Percentiles rank a stretch among this genome's conserved stretches.
These are phyloP conservation scores for Rhododendron mucronatum DNA, from an alignment of 148 eudicot genomes.

Conservation along the genomic window DNA sequence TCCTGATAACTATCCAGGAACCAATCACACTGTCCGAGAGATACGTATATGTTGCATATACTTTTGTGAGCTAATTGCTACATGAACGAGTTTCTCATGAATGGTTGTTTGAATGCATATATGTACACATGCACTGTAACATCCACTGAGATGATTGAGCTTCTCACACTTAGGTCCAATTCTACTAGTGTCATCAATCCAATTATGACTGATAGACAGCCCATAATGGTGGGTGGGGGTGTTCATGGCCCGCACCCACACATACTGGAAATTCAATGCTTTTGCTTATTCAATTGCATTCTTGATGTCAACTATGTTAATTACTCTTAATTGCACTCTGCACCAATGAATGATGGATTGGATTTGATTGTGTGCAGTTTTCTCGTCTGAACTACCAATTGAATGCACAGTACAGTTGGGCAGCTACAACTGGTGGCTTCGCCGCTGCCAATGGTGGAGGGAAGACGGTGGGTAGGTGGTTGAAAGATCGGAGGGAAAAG, in stretches of 20 bases:
- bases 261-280: background rate
- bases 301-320: background rate
- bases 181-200: background rate
- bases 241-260: background rate
- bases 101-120: background rate
- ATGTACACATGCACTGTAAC: background rate
- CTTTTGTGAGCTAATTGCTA: background rate
- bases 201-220: slow-evolving; percentile 10
- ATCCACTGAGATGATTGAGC: background rate
- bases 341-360: background rate
- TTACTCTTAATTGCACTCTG: background rate
- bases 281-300: background rate
- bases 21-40: background rate
- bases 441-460: slow-evolving; percentile 48
- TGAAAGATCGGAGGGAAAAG: slow-evolving; percentile 84
- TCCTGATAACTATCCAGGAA: background rate
- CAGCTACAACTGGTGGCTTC: slow-evolving; percentile 19
- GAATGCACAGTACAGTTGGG: slow-evolving; percentile 43
- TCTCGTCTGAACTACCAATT: slow-evolving; percentile 50
- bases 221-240: slow-evolving; percentile 4
- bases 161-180: background rate
- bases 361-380: slow-evolving; percentile 40
- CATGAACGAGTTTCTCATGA: background rate
- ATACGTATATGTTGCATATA: background rate
- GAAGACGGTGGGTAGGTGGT: slow-evolving; percentile 95